phyloP scores from a whole-genome alignment of 345 rosid species.

The Physaria fendleri region DNA sequence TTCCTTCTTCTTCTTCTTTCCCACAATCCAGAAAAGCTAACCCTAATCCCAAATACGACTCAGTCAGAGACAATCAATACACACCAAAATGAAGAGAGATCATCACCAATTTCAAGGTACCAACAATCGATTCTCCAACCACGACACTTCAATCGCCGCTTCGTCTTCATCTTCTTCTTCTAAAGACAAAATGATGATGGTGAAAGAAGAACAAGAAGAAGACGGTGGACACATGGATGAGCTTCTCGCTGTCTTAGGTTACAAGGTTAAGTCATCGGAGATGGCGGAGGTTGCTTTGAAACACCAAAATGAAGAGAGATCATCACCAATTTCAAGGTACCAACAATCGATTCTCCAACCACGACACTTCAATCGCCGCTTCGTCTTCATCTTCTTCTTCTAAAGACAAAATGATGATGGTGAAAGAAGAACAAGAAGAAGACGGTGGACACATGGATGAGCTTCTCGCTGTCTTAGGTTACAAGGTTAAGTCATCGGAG shows the following conservation, averaged over 20 bases:
- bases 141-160: constrained; percentile 13
- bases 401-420: constrained; percentile 43
- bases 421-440: constrained; percentile 43
- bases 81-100: constrained; percentile 53
- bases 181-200: constrained; percentile 43
- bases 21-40: too few relatives aligned
- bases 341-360: constrained; percentile 8
- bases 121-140: constrained; percentile 8
- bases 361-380: constrained; percentile 13
- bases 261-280: constrained; percentile 68
- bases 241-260: constrained; percentile 61
- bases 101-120: constrained; percentile 34
- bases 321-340: constrained; percentile 34
- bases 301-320: constrained; percentile 53
- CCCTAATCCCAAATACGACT: too few relatives aligned
- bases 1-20: too few relatives aligned
- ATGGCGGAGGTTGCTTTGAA: constrained; percentile 87
- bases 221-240: constrained; percentile 59
- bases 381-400: constrained; percentile 3
- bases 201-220: constrained; percentile 40
- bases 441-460: constrained; percentile 59
- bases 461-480: constrained; percentile 61
- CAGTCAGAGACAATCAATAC: too few relatives aligned
- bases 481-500: constrained; percentile 68
- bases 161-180: constrained; percentile 3